Percentiles rank a stretch among this genome's conserved stretches.
phyloP scores from a whole-genome alignment of 345 rosid species.

The Populus davidiana region DNA sequence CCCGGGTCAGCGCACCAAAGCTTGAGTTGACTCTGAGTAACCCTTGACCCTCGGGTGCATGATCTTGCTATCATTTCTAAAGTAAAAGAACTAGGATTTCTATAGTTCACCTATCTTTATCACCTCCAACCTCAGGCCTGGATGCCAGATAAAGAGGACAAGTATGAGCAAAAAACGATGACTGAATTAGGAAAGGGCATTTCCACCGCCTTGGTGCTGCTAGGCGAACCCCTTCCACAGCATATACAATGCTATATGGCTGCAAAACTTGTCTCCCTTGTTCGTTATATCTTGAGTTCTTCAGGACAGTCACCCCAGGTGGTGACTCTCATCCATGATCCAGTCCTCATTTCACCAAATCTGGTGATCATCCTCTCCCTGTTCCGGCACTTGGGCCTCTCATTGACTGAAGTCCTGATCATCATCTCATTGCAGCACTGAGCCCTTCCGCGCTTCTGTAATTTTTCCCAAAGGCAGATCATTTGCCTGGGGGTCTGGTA shows the following conservation, averaged over 20 bases:
- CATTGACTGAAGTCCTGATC: neutral
- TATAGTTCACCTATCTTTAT: neutral
- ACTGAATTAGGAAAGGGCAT: conserved; percentile 5
- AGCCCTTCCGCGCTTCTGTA: conserved; percentile 49
- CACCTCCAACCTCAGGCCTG: neutral
- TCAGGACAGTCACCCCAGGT: neutral
- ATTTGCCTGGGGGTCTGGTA: conserved; percentile 96
- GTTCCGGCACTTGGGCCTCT: neutral
- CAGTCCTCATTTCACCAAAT: neutral
- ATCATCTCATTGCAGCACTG: conserved; percentile 91
- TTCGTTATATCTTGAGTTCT: neutral
- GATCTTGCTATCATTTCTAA: neutral
- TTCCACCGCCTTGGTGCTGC: neutral
- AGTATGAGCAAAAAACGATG: neutral
- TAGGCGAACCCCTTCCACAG: neutral
- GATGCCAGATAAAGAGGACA: neutral
- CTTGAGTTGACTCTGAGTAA: too few species aligned
- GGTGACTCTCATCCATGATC: neutral
- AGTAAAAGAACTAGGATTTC: neutral
- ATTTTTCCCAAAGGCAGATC: conserved; percentile 84
- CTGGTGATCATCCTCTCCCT: neutral
- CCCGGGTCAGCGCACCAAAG: too few species aligned
- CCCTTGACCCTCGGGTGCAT: too few species aligned
- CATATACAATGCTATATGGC: conserved; percentile 22
- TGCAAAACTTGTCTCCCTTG: conserved; percentile 14